phyloP scores from a whole-genome alignment of 768 basidiomycete species.

The Saitozyma podzolica region DNA sequence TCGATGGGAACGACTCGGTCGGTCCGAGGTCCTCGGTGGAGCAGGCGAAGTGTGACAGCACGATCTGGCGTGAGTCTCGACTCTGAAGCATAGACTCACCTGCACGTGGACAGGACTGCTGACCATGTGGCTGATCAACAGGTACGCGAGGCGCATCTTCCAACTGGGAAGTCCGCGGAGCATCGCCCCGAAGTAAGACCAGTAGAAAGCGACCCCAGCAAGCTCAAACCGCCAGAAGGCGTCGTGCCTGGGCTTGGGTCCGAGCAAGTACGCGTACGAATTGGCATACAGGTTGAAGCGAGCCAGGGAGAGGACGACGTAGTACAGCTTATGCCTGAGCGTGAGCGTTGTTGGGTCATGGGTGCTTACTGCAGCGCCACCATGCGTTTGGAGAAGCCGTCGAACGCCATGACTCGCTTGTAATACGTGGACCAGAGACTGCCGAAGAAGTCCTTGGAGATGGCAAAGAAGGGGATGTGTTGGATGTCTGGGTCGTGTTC shows the following conservation, averaged over 20 bases:
- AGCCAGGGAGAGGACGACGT: conserved; percentile 81
- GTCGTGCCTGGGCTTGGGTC: conserved; percentile 58
- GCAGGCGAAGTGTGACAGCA: conserved; percentile 95
- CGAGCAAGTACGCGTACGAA: conserved; percentile 73
- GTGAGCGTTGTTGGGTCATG: neutral
- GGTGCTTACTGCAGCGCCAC: conserved; percentile 66
- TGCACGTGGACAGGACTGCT: conserved; percentile 93
- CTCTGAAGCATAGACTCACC: conserved; percentile 56
- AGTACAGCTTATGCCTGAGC: conserved; percentile 79
- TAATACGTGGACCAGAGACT: conserved; percentile 93
- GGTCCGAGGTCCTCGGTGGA: conserved; percentile 90
- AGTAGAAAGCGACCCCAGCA: conserved; percentile 74
- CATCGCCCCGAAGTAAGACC: conserved; percentile 78
- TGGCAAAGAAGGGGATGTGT: conserved; percentile 87
- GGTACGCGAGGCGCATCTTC: conserved; percentile 68
- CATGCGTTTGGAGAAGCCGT: conserved; percentile 65
- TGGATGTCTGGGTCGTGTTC: conserved; percentile 73
- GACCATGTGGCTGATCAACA: conserved; percentile 79
- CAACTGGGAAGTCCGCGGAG: conserved; percentile 71
- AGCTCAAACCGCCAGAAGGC: conserved; percentile 69
- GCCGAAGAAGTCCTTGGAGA: conserved; percentile 80
- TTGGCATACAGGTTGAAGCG: conserved; percentile 92
- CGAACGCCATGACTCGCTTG: conserved; percentile 78
- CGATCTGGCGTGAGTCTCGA: conserved; percentile 60
- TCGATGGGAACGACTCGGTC: conserved; percentile 83